These are phyloP conservation scores for Beauveria australis DNA, from an alignment of 2,329 filamentous ascomycete species.

Conservation along the genomic window DNA sequence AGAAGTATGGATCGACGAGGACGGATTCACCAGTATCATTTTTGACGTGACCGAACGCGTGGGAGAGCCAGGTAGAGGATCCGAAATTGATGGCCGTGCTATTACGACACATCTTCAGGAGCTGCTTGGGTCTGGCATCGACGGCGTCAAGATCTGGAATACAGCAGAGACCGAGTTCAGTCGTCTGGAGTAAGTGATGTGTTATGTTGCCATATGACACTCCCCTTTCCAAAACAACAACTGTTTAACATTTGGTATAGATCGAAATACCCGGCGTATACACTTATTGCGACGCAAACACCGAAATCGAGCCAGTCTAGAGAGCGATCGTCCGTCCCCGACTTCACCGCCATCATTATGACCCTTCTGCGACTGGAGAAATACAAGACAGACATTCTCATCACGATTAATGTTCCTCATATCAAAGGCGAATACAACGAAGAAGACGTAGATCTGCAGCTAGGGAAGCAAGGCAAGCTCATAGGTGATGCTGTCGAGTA, in stretches of 20 bases:
- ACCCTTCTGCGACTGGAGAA: constrained; percentile 68
- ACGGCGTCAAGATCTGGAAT: constrained; percentile 59
- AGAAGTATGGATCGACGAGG: constrained; percentile 80
- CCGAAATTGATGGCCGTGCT: constrained; percentile 61
- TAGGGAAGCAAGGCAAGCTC: constrained; percentile 57
- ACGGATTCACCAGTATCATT: constrained; percentile 79
- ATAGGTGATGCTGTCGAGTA: constrained; percentile 63
- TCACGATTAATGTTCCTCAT: constrained; percentile 84
- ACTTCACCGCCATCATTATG: constrained; percentile 69
- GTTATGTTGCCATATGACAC: not conserved
- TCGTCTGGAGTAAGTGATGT: constrained; percentile 40
- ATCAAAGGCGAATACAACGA: constrained; percentile 65
- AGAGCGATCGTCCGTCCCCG: constrained; percentile 33
- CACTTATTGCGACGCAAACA: constrained; percentile 59
- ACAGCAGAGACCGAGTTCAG: constrained; percentile 53
- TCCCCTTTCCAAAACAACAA: not conserved
- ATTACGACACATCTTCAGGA: constrained; percentile 62
- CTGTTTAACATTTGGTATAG: constrained; percentile 24
- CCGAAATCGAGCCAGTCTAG: constrained; percentile 27
- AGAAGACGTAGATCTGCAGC: constrained; percentile 60
- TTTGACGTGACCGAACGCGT: constrained; percentile 86
- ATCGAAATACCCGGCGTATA: constrained; percentile 51
- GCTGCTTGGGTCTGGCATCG: constrained; percentile 55
- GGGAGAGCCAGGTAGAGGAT: constrained; percentile 40
- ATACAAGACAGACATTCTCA: constrained; percentile 70